Percentiles rank a stretch among this genome's conserved stretches.
Evolutionary conservation across 2,329 filamentous ascomycete genomes (phyloP).

Genomic region (Pseudogymnoascus sp.): DNA sequence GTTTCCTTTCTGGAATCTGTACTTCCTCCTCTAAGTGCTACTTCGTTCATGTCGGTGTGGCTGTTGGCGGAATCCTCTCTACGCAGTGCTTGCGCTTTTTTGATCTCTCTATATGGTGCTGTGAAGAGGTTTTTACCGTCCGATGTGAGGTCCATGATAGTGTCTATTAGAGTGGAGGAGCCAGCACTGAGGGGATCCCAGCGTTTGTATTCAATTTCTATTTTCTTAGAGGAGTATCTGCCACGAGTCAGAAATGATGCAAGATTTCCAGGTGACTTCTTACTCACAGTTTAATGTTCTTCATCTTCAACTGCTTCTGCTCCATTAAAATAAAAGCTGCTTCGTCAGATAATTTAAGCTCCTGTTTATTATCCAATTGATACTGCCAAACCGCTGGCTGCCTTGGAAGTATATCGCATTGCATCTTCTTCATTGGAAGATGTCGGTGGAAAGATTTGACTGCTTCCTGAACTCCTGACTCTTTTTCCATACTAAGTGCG

Average conservation of each 20-base stretch:
- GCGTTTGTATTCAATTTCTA: constrained; percentile 25
- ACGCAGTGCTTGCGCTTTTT: neutral
- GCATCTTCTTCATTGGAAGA: constrained; percentile 54
- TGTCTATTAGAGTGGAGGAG: constrained; percentile 15
- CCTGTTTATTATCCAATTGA: constrained; percentile 25
- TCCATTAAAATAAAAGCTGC: constrained; percentile 19
- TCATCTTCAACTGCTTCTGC: constrained; percentile 17
- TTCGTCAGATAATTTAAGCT: constrained; percentile 20
- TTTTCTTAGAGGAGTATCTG: constrained; percentile 38
- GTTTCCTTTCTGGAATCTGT: neutral
- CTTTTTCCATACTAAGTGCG: constrained; percentile 58
- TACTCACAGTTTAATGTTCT: constrained; percentile 22
- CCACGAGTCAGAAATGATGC: constrained; percentile 47
- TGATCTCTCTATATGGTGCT: constrained; percentile 12
- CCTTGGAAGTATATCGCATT: constrained; percentile 62
- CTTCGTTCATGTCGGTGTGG: neutral
- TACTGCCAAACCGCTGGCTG: constrained; percentile 30
- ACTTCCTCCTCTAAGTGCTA: neutral
- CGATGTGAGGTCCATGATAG: constrained; percentile 14
- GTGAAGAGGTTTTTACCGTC: constrained; percentile 10
- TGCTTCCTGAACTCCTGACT: constrained; percentile 55
- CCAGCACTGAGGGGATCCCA: constrained; percentile 23
- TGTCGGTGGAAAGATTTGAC: constrained; percentile 62
- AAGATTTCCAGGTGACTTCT: constrained; percentile 35
- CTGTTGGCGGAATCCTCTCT: neutral